Conservation (phyloP, 2,329 filamentous ascomycete species). For the Paecilomyces sp. region DNA sequence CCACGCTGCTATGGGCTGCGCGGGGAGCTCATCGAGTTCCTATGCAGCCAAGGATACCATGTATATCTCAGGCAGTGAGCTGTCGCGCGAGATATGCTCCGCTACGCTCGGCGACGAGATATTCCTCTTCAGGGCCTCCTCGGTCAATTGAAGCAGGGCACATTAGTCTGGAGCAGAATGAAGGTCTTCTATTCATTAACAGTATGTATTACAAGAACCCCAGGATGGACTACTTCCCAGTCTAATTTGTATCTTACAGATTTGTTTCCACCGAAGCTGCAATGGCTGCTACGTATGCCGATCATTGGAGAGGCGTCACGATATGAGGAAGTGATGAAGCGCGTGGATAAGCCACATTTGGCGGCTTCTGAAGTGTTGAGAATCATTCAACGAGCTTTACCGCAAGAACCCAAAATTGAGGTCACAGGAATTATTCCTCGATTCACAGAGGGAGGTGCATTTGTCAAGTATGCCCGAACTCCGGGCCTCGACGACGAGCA, state of each 20-base stretch:
- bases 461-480: slow-evolving; percentile 71
- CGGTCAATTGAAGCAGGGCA: slow-evolving; percentile 49
- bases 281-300: slow-evolving; percentile 52
- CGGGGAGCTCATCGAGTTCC: background rate
- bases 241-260: slow-evolving; percentile 42
- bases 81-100: background rate
- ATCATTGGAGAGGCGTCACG: slow-evolving; percentile 38
- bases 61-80: background rate
- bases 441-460: slow-evolving; percentile 86
- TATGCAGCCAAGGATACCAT: background rate
- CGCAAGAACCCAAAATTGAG: slow-evolving; percentile 54
- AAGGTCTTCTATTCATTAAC: slow-evolving; percentile 84
- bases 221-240: background rate
- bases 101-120: background rate
- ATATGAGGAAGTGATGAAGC: slow-evolving; percentile 44
- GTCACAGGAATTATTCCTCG: slow-evolving; percentile 77
- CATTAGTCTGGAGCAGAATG: slow-evolving; percentile 66
- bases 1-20: background rate
- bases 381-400: slow-evolving; percentile 56
- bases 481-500: slow-evolving; percentile 41
- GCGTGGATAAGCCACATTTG: slow-evolving; percentile 44
- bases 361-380: slow-evolving; percentile 50
- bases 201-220: slow-evolving; percentile 47
- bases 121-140: background rate
- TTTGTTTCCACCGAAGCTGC: slow-evolving; percentile 73